phyloP scores from a whole-genome alignment of 1,284 basidiomycete genomes.

The Cutaneotrichosporon sp. region DNA sequence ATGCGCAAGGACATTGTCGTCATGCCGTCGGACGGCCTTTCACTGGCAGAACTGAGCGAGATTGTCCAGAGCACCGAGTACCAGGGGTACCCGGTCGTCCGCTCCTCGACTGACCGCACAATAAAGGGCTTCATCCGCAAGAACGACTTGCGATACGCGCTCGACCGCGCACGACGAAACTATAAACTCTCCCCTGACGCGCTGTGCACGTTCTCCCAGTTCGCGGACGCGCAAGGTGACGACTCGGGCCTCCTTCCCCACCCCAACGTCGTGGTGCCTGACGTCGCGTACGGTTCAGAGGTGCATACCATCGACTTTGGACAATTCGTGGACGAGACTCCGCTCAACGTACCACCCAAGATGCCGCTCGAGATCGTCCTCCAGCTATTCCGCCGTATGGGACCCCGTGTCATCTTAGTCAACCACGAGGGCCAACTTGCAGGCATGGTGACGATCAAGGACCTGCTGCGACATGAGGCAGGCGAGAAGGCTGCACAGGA shows the following conservation, averaged over 20 bases:
- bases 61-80: conserved; percentile 69
- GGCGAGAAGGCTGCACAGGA: conserved; percentile 40
- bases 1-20: conserved; percentile 80
- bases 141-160: conserved; percentile 77
- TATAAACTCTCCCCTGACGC: conserved; percentile 66
- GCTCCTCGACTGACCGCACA: conserved; percentile 56
- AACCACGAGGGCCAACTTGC: conserved; percentile 76
- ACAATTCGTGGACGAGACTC: conserved; percentile 93
- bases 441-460: conserved; percentile 93
- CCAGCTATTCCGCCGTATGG: conserved; percentile 93
- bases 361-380: conserved; percentile 94
- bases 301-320: conserved; percentile 66
- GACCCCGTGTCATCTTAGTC: conserved; percentile 91
- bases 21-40: conserved; percentile 72
- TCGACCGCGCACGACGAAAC: conserved; percentile 70
- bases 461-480: conserved; percentile 81
- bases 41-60: conserved; percentile 70
- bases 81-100: conserved; percentile 89
- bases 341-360: conserved; percentile 87
- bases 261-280: conserved; percentile 42
- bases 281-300: conserved; percentile 19
- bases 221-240: conserved; percentile 32
- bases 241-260: conserved; percentile 25
- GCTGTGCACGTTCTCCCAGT: conserved; percentile 65
- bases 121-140: conserved; percentile 87